Percentiles rank a stretch among this genome's conserved stretches.
Evolutionary conservation across 2,329 filamentous ascomycete genomes (phyloP).

Genomic region (Fonsecaea nubica): DNA sequence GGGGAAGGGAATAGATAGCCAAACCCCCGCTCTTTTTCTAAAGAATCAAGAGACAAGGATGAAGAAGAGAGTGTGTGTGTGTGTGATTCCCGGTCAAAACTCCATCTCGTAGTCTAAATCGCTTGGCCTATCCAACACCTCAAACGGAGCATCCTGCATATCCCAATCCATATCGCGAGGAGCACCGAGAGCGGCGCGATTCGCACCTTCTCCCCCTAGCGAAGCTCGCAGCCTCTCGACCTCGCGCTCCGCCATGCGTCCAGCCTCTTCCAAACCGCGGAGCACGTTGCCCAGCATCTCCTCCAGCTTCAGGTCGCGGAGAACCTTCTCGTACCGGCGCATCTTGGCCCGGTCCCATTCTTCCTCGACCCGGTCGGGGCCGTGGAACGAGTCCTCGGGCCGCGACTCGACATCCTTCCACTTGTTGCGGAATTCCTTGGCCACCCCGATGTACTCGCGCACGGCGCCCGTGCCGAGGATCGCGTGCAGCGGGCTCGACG

Average conservation of each 20-base stretch:
- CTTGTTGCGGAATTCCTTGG: conserved; percentile 73
- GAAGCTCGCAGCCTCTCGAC: conserved; percentile 43
- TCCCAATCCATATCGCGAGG: conserved; percentile 11
- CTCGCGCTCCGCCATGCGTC: conserved; percentile 57
- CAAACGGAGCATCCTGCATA: conserved; percentile 28
- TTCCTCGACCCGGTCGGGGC: conserved; percentile 40
- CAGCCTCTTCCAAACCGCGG: conserved; percentile 65
- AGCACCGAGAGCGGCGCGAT: not conserved
- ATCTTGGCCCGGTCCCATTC: conserved; percentile 37
- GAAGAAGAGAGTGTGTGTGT: too few species aligned
- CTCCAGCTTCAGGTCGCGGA: conserved; percentile 68
- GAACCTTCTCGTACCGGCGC: conserved; percentile 46
- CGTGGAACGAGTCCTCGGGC: conserved; percentile 30
- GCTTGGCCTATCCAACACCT: conserved; percentile 13
- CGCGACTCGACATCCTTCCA: conserved; percentile 62
- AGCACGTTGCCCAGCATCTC: conserved; percentile 66
- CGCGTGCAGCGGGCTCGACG: conserved; percentile 61
- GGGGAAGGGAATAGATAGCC: too few species aligned
- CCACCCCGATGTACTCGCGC: conserved; percentile 64
- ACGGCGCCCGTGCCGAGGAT: conserved; percentile 64
- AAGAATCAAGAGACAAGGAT: too few species aligned
- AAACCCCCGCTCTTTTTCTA: too few species aligned
- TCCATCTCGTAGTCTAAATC: conserved; percentile 30
- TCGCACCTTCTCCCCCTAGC: conserved; percentile 16
- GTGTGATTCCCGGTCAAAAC: conserved; percentile 10